Percentiles rank a stretch among this genome's conserved stretches.
Evolutionary conservation across 805 yeast genomes (phyloP).

Genomic region (Saturnispora zaruensis): DNA sequence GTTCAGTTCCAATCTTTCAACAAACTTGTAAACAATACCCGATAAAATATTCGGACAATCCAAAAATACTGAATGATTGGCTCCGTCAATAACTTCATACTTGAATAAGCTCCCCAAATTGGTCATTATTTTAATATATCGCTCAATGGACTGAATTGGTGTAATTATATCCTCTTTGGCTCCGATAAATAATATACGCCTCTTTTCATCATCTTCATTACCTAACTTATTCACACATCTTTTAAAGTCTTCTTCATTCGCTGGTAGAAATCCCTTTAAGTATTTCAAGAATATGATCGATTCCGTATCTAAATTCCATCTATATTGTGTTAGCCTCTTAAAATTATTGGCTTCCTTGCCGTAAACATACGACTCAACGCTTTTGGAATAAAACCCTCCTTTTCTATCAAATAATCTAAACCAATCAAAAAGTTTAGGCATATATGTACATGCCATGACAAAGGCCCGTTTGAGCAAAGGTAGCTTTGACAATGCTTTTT

Average conservation of each 20-base stretch:
- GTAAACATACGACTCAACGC: conserved; percentile 50
- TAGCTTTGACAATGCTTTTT: conserved; percentile 9
- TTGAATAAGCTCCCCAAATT: conserved; percentile 24
- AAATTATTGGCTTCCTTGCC: conserved; percentile 21
- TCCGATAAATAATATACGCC: conserved; percentile 41
- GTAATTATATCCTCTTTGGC: conserved; percentile 57
- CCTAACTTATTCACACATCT: conserved; percentile 29
- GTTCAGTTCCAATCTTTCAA: conserved; percentile 39
- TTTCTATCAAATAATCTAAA: conserved; percentile 52
- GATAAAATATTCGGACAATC: conserved; percentile 57
- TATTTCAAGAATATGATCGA: conserved; percentile 47
- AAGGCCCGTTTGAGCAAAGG: conserved; percentile 16
- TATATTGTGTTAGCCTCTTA: conserved; percentile 47
- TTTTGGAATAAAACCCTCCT: conserved; percentile 51
- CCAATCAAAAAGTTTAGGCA: conserved; percentile 42
- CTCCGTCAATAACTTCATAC: conserved; percentile 34
- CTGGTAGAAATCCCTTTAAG: conserved; percentile 40
- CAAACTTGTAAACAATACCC: conserved; percentile 52
- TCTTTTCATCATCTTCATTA: conserved; percentile 20
- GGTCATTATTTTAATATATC: background rate
- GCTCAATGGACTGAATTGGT: conserved; percentile 30
- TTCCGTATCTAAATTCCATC: conserved; percentile 63
- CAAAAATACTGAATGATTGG: conserved; percentile 59
- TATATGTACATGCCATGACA: conserved; percentile 29
- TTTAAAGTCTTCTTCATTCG: conserved; percentile 37